Evolutionary conservation across 2,329 filamentous ascomycete genomes (phyloP), one percentile per base, ranked within the genome.

Genomic region (Dothiorella sarmentorum): DNA sequence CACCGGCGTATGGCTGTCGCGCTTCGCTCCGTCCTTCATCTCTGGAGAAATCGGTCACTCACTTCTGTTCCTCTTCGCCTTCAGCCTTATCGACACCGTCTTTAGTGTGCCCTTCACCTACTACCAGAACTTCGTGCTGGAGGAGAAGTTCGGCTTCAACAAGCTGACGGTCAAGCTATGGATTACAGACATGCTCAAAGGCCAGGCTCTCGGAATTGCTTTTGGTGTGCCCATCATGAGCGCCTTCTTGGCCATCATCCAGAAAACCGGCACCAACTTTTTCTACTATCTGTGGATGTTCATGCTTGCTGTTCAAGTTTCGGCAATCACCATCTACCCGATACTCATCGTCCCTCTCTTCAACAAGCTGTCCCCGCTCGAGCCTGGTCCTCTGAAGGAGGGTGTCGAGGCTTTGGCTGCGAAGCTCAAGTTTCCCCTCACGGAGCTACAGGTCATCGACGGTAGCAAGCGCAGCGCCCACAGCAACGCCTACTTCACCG

Each of bases 211-310:
- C 60, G 85, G 87, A 53, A 81, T 95, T 65, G 85, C 85, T 47
- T 82, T 99, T 60, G 88, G 90, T 61, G 86, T 91, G 53, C 94
- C 95, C 0, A 88, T 99, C 66, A 88, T 97, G 63, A 89, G 90
- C 64, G 94, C 87, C 40, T 95, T 99, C 80, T 83, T 97, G 69
- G 85, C 89, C 73, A 99, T 99, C 71, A 88, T 99, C 68, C 88
- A 96, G 76, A 90, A 89, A 78, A 97, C 95, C 11, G 94, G 94
- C 64, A 90, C 88, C 71, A 85, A 87, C 71, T 99, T 99, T 82
- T 97, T 97, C 82, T 96, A 95, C 79, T 99, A 97, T 73, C 85
- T 99, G 59, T 99, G 93, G 92, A 77, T 94, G 61, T 97, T 99
- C 69, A 88, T 89, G 66, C 86, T 96, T 61, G 87, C 84, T 60